Base-by-base conservation (phyloP, 768 basidiomycete species). In the Agrocybe pediades region DNA sequence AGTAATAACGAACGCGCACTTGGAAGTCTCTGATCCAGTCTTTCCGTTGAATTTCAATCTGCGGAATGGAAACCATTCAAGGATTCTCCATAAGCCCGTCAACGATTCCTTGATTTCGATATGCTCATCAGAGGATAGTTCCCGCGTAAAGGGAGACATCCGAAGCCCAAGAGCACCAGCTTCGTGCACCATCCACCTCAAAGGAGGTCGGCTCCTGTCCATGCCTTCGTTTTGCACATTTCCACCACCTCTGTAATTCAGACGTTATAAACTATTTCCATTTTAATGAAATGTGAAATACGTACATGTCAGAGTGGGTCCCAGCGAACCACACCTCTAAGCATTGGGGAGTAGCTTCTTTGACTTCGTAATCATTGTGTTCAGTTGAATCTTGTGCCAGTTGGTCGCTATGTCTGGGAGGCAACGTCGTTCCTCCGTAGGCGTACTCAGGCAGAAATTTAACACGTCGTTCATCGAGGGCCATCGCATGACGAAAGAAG, bases 401-500 rank as follows among this genome's bases (percentile, higher is more conserved):
- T n/a, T n/a, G n/a, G n/a, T n/a, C n/a, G n/a, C n/a, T n/a, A n/a
- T n/a, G n/a, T n/a, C n/a, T n/a, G n/a, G n/a, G n/a, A n/a, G n/a
- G n/a, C n/a, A n/a, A n/a, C n/a, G n/a, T n/a, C 11, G 33, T 15
- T 5, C 64, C 49, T 19, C 65, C 44, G 19, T 46, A 17, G 11
- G 51, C 51, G 49, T 64, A 70, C 39, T 68, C 66, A 1, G 71
- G 71, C 8, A 68, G 55, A 43, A 68, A 72, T 53, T 71, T 72
- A 13, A 71, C 71, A 4, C 71, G 62, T 23, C 66, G 58, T 41
- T 72, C 71, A 26, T 72, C 71, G 1, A 72, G 59, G 2, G 71
- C 69, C 5, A 72, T 60, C 0, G 71, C 71, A 58, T 72, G 71
- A 1, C 71, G 67, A 42, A 72, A 69, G 29, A 57, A 65, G 49